These are phyloP conservation scores for Thelonectria rubi DNA, from an alignment of 2,329 filamentous ascomycete species.

Conservation along the genomic window DNA sequence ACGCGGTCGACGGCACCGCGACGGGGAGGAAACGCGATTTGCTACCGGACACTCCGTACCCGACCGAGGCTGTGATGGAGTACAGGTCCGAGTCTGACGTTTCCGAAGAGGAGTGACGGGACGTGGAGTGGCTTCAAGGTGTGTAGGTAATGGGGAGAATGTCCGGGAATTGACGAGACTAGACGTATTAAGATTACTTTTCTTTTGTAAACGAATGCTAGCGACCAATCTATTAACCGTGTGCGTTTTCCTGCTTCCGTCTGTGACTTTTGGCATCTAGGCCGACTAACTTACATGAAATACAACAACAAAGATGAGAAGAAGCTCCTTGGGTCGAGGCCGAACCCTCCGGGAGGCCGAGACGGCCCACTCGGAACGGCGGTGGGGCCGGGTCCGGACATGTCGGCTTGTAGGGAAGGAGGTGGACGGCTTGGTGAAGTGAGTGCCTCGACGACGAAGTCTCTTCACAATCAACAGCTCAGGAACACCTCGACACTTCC, in stretches of 20 bases:
- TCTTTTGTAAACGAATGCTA: too few relatives aligned
- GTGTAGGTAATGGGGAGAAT: too few relatives aligned
- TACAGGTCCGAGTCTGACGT: not conserved
- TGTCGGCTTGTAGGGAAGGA: not conserved
- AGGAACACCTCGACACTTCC: not conserved
- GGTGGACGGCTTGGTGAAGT: not conserved
- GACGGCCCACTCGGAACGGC: slow-evolving; percentile 17
- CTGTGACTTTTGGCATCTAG: too few relatives aligned
- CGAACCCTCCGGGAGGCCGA: not conserved
- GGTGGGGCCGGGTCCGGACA: slow-evolving; percentile 16
- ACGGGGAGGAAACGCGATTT: not conserved
- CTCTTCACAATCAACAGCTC: not conserved
- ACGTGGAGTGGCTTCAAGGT: too few relatives aligned
- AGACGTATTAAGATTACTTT: too few relatives aligned
- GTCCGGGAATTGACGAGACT: too few relatives aligned
- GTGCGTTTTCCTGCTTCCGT: too few relatives aligned
- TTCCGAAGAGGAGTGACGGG: not conserved
- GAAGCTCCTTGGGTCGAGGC: not conserved
- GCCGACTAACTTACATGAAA: too few relatives aligned
- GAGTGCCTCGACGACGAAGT: too few relatives aligned
- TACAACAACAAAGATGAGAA: too few relatives aligned
- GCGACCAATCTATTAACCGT: too few relatives aligned
- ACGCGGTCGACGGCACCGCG: not conserved
- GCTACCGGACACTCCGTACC: not conserved
- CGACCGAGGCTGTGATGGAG: not conserved